Evolutionary conservation across 371 early-diverging fungal species (phyloP), one percentile per base, ranked within the genome.

Genomic region (Dichotomocladium elegans): DNA sequence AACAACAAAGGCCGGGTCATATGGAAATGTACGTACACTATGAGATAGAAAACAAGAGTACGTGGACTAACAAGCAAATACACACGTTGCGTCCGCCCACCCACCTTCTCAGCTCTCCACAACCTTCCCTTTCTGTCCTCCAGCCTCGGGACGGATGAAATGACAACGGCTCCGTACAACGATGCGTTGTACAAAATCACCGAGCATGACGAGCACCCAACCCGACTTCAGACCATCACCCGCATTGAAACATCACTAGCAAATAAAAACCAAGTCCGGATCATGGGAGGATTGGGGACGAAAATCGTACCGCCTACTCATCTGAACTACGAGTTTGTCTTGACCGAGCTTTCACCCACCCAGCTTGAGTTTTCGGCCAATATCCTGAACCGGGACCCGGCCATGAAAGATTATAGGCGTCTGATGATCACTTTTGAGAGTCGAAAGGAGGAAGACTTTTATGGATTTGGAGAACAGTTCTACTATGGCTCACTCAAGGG

Each of bases 381-480:
- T 9, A 57, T 69, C 12, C 30, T 46, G 2, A 49, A 51, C 4
- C 53, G 63, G 24, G 73, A 70, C 33, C 41, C 59, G 24, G 14
- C 49, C 24, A 70, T 71, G 71, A 35, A 46, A 7, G 48, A 64
- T 9, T 65, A 62, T 30, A n/a, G 42, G n/a, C 64, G 70, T 10
- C 24, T 67, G 0, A 35, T 75, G 1, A 22, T 72, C 34, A 61
- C 53, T 1, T 68, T 52, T 25, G 65, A 57, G 19, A 63, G 63
- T 28, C 60, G 63, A 30, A 47, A 57, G 12, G 72, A 69, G 0
- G 75, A 75, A 57, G 52, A 66, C 10, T 69, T 75, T 53, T 75
- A 72, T 61, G 80, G 80, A 1, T 75, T 78, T 59, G 80, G 80
- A 25, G 74, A 78, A 41, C 74, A 74, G 30, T 67, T 65, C 47